Percentiles rank a stretch among this genome's conserved stretches.
phyloP scores from a whole-genome alignment of 371 early-diverging fungal genomes.

The Phascolomyces articulosus region DNA sequence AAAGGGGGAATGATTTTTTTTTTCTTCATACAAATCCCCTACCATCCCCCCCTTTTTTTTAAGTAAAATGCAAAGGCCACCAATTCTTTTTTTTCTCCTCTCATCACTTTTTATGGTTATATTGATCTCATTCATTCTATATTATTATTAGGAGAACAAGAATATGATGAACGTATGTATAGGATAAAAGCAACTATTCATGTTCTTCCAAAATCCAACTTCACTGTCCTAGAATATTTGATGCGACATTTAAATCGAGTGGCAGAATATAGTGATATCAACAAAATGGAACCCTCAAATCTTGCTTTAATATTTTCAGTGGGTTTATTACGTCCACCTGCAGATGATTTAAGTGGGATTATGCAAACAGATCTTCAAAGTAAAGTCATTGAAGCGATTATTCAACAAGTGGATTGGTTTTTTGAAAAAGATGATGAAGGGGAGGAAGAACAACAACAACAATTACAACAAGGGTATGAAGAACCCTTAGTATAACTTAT shows the following conservation, averaged over 20 bases:
- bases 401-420: slow-evolving; percentile 66
- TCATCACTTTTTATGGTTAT: background rate
- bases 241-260: slow-evolving; percentile 74
- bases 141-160: slow-evolving; percentile 54
- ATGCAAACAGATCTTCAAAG: slow-evolving; percentile 60
- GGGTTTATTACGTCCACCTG: slow-evolving; percentile 53
- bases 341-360: slow-evolving; percentile 55
- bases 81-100: too few relatives aligned
- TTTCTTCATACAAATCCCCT: too few relatives aligned
- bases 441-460: background rate
- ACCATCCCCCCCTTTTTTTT: too few relatives aligned
- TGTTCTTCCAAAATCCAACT: slow-evolving; percentile 70
- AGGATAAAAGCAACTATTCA: slow-evolving; percentile 73
- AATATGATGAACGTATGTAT: slow-evolving; percentile 77
- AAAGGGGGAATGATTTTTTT: too few relatives aligned
- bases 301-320: slow-evolving; percentile 85
- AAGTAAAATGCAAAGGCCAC: too few relatives aligned
- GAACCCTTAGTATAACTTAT: background rate
- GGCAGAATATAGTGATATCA: slow-evolving; percentile 63
- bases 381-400: slow-evolving; percentile 59
- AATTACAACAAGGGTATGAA: background rate
- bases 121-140: slow-evolving; percentile 6
- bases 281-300: slow-evolving; percentile 89
- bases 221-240: slow-evolving; percentile 69
- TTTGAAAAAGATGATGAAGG: slow-evolving; percentile 47